phyloP scores from a whole-genome alignment of 768 basidiomycete genomes.

The Auricularia cornea region DNA sequence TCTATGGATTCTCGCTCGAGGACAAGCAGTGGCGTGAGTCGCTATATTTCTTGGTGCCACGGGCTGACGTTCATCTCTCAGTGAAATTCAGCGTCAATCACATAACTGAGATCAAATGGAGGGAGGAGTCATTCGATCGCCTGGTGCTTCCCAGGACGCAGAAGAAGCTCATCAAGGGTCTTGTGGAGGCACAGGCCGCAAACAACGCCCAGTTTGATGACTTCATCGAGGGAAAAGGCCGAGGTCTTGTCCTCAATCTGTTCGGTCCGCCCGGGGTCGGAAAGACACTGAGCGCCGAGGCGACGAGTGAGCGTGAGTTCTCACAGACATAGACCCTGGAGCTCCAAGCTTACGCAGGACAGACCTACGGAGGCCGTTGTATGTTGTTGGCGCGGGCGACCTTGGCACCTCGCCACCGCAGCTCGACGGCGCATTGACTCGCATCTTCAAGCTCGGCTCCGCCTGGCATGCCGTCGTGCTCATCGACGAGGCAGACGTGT shows the following conservation, averaged over 20 bases:
- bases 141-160: conserved; percentile 47
- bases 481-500: conserved; percentile 50
- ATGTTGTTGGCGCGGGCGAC: conserved; percentile 27
- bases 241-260: conserved; percentile 46
- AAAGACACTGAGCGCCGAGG: conserved; percentile 16
- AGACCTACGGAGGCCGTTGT: conserved; percentile 21
- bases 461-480: conserved; percentile 29
- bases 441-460: conserved; percentile 26
- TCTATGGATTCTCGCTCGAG: conserved; percentile 54
- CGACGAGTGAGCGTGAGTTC: neutral
- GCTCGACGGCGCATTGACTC: conserved; percentile 21
- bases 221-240: conserved; percentile 57
- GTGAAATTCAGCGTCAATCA: conserved; percentile 56
- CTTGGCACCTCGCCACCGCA: conserved; percentile 23
- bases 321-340: neutral
- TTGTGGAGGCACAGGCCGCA: conserved; percentile 49
- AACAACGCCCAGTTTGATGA: conserved; percentile 46
- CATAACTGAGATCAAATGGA: conserved; percentile 47
- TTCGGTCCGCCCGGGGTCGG: conserved; percentile 50
- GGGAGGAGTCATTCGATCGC: conserved; percentile 47
- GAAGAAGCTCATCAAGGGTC: conserved; percentile 46
- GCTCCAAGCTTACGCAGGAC: neutral
- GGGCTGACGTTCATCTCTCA: conserved; percentile 54
- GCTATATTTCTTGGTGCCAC: no score
- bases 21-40: conserved; percentile 54